Base-by-base conservation (phyloP, 2,329 filamentous ascomycete species). In the Fusarium heterosporum region DNA sequence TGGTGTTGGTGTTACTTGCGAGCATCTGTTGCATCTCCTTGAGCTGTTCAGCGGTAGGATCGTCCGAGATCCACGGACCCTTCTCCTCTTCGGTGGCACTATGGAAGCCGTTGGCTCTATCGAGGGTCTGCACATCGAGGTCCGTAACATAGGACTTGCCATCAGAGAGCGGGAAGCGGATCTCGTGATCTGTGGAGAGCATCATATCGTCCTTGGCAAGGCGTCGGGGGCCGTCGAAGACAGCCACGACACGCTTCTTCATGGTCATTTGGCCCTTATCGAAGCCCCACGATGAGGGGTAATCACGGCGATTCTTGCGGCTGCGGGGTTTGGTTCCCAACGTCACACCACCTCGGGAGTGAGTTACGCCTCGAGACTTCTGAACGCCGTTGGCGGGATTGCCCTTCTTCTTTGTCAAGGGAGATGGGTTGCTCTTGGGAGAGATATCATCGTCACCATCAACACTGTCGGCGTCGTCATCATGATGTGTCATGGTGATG, bases 201-300 rank as follows among this genome's bases (percentile, higher is more conserved):
- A 97, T 97, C 93, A 98, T 96, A 80, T 99, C 96, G 76, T 99
- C 96, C 83, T 98, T 98, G 87, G 92, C 96, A 48, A 99, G 85
- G 40, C 95, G 89, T 52, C 94, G 89, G 16, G 86, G 86, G 1
- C 96, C 96, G 75, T 98, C 93, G 74, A 96, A 99, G 19, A 97
- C 92, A 67, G 93, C 93, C 73, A 98, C 85, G 55, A 97, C 93
- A 28, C 96, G 92, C 87, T 97, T 97, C 88, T 96, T 97, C 88
- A 97, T 96, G 76, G 92, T 96, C 93, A 98, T 97, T 82, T 96
- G 93, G 73, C 93, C 91, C 74, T 92, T 90, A 65, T 94, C 88
- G 73, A 94, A 96, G 51, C 96, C 95, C 96, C 96, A 99, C 3
- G 92, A 94, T 1, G 92, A 89, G 13, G 96, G 96, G 77, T 97